Evolutionary conservation across 169 alveolate genomes (phyloP), one percentile per base, ranked within the genome.

Genomic region (Plasmodium vivax): DNA sequence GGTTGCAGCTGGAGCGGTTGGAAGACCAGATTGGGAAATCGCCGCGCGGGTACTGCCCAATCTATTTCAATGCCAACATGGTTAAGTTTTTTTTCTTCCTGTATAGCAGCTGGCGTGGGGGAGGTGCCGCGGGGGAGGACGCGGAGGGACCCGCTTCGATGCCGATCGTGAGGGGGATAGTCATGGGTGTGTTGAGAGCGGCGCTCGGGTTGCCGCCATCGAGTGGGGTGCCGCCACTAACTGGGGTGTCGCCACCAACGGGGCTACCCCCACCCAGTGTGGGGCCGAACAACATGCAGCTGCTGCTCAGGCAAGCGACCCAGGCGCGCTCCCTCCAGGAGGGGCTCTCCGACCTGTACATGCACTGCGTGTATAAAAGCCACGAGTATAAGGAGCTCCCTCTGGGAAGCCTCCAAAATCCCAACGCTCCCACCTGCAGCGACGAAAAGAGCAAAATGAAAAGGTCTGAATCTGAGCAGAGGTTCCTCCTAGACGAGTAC

Each of bases 21-120:
- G 54, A 30, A 54, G 43, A 51, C 9, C 34, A 68, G 62, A 38
- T 68, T 1, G 41, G 41, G 0, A 68, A 23, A 23, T 1, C 74
- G 27, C 74, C 92, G 8, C 54, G 56, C 36, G 43, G 45, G 72
- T 84, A 68, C 68, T 68, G 83, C 62, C 83, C 92, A 8, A 23
- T 84, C 0, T 71, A 84, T 34, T 84, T 84, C 74, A 84, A 84
- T 62, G 83, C 34, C 0, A 84, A 84, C 9, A 16, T 84, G 32
- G n/a, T 84, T 41, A 84, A 84, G 34, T 41, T 68, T 84, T 84
- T 84, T 84, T n/a, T 84, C 38, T 84, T 84, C 16, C 41, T 41
- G 38, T 47, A 71, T n/a, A 19, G 51, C 27, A 14, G 32, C 32
- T 80, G 32, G 16, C 56, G 73, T 34, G 71, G 19, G 23, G 56